Evolutionary conservation across 768 basidiomycete genomes (phyloP).

Genomic region (Austroboletus eburneus): DNA sequence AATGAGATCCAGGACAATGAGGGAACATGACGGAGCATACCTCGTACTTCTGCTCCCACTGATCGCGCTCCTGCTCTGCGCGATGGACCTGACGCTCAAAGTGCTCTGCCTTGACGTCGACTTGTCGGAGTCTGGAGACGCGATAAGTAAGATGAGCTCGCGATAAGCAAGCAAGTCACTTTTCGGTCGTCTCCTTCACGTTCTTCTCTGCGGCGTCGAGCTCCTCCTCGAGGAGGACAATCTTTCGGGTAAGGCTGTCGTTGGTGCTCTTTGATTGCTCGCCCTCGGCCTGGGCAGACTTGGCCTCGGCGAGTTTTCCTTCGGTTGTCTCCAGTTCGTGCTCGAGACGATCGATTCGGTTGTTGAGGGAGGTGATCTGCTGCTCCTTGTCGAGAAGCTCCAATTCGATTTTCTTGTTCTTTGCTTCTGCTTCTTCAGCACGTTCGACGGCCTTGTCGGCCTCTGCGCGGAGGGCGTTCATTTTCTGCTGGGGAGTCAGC

Average conservation of each 20-base stretch:
- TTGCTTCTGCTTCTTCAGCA: slow-evolving; percentile 83
- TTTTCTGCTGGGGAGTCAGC: slow-evolving; percentile 46
- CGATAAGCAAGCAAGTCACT: slow-evolving; percentile 53
- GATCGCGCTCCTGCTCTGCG: slow-evolving; percentile 86
- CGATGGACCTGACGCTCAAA: slow-evolving; percentile 89
- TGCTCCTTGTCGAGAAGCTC: slow-evolving; percentile 77
- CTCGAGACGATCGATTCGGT: slow-evolving; percentile 65
- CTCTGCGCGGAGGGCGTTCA: slow-evolving; percentile 74
- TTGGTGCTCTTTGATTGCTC: slow-evolving; percentile 66
- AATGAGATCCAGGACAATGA: background rate
- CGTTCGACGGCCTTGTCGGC: slow-evolving; percentile 77
- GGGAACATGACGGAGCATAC: slow-evolving; percentile 40
- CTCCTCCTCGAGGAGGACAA: slow-evolving; percentile 91
- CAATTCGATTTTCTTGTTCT: slow-evolving; percentile 78
- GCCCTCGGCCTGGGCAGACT: slow-evolving; percentile 60
- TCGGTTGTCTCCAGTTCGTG: slow-evolving; percentile 70
- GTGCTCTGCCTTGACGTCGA: slow-evolving; percentile 98
- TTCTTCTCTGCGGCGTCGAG: slow-evolving; percentile 95
- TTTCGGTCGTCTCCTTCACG: slow-evolving; percentile 93
- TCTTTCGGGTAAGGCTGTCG: slow-evolving; percentile 76
- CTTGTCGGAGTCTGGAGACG: slow-evolving; percentile 74
- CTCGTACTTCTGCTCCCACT: slow-evolving; percentile 94
- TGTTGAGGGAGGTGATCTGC: slow-evolving; percentile 73
- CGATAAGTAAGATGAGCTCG: slow-evolving; percentile 10
- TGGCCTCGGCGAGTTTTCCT: slow-evolving; percentile 56